Evolutionary conservation across 2,329 filamentous ascomycete genomes (phyloP).

Genomic region (Fusarium sp.): DNA sequence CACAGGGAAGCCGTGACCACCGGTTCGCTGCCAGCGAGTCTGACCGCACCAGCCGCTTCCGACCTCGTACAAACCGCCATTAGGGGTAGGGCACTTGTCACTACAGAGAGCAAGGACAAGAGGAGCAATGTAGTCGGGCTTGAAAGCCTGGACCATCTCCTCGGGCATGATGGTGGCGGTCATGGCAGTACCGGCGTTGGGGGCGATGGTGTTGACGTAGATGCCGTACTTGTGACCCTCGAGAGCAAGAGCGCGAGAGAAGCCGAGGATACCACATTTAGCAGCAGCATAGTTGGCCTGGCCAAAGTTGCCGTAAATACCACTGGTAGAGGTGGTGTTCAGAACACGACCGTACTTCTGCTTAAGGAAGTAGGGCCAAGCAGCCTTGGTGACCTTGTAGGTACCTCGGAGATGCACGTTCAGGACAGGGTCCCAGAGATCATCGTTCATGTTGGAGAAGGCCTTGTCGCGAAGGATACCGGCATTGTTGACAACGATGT

Average conservation of each 20-base stretch:
- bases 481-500: slow-evolving; percentile 97
- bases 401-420: slow-evolving; percentile 94
- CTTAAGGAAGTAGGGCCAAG: slow-evolving; percentile 97
- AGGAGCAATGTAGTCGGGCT: slow-evolving; percentile 97
- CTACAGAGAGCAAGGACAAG: slow-evolving; percentile 85
- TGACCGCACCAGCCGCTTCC: slow-evolving; percentile 92
- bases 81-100: slow-evolving; percentile 87
- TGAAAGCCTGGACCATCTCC: slow-evolving; percentile 98
- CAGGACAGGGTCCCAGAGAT: slow-evolving; percentile 90
- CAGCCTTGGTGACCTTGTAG: slow-evolving; percentile 96
- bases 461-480: slow-evolving; percentile 98
- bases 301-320: slow-evolving; percentile 99
- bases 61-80: slow-evolving; percentile 91
- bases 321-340: slow-evolving; percentile 96
- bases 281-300: slow-evolving; percentile 97
- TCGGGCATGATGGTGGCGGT: slow-evolving; percentile 94
- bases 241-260: slow-evolving; percentile 90
- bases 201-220: slow-evolving; percentile 96
- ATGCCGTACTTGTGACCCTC: slow-evolving; percentile 99
- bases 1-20: slow-evolving; percentile 90
- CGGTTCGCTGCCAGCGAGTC: slow-evolving; percentile 94
- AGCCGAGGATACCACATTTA: slow-evolving; percentile 92
- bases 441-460: slow-evolving; percentile 97
- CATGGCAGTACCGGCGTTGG: slow-evolving; percentile 96
- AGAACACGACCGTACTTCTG: slow-evolving; percentile 98